Conservation (phyloP, 1,284 basidiomycete species). For the Mycena sp. region DNA sequence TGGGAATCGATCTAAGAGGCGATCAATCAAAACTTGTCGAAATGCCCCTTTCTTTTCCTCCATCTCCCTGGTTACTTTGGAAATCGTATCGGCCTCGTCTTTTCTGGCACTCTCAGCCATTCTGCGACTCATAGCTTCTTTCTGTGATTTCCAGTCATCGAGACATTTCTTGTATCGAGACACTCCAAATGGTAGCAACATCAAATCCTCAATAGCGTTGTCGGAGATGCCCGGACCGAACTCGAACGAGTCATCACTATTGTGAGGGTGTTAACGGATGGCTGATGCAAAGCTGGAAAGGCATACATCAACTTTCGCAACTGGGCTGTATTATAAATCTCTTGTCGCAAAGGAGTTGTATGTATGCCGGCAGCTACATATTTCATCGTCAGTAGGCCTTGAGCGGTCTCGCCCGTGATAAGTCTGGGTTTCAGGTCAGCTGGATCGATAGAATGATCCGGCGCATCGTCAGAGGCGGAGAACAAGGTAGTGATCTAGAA, state of each 20-base stretch:
- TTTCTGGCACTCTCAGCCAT: background rate
- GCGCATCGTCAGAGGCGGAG: too few species aligned
- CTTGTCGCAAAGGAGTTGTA: background rate
- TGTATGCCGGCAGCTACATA: slow-evolving; percentile 29
- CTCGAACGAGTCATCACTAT: slow-evolving; percentile 31
- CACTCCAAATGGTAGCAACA: slow-evolving; percentile 33
- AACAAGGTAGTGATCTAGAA: too few species aligned
- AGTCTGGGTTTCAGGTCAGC: too few species aligned
- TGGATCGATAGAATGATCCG: too few species aligned
- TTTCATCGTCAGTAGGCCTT: slow-evolving; percentile 45
- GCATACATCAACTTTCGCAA: slow-evolving; percentile 22
- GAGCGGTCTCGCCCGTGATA: slow-evolving; percentile 26
- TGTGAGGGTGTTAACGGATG: too few species aligned
- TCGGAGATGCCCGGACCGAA: slow-evolving; percentile 40
- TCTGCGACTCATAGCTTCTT: background rate
- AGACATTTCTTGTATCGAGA: slow-evolving; percentile 38
- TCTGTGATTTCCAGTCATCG: slow-evolving; percentile 36
- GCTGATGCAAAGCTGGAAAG: too few species aligned
- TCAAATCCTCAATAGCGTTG: slow-evolving; percentile 39
- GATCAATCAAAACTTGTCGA: slow-evolving; percentile 34
- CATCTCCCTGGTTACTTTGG: slow-evolving; percentile 11
- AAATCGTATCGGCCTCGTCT: background rate
- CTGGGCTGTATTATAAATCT: slow-evolving; percentile 9
- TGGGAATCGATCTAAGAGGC: slow-evolving; percentile 36
- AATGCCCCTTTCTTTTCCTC: slow-evolving; percentile 15